Percentiles rank a stretch among this genome's conserved stretches.
phyloP scores from a whole-genome alignment of 768 basidiomycete genomes.

The Suillus sp. region DNA sequence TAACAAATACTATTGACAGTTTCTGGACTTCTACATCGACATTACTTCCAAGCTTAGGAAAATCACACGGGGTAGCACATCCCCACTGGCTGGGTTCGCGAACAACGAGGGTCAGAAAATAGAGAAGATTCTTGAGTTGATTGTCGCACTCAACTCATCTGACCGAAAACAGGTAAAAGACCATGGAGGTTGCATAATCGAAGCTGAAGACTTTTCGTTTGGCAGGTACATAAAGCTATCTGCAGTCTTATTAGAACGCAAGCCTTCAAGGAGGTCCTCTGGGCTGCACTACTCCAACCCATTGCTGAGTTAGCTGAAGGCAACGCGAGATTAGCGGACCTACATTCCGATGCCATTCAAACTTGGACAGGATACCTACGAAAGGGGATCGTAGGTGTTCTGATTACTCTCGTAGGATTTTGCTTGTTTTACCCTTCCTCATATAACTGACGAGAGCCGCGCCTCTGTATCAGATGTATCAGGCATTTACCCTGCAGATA shows the following conservation, averaged over 20 bases:
- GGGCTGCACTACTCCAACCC: background rate
- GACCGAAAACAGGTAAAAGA: background rate
- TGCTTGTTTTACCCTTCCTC: background rate
- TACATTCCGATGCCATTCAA: background rate
- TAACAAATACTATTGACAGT: background rate
- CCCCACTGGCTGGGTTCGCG: background rate
- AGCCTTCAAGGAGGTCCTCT: background rate
- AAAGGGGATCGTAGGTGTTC: background rate
- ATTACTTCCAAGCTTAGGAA: background rate
- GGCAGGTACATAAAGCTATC: background rate
- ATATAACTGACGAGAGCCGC: background rate
- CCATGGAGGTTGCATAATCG: background rate
- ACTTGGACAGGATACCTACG: background rate
- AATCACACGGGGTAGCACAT: background rate
- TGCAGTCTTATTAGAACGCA: background rate
- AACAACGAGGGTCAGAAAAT: background rate
- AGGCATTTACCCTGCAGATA: background rate
- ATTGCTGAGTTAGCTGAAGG: background rate
- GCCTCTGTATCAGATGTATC: background rate
- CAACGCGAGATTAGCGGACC: background rate
- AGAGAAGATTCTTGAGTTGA: background rate
- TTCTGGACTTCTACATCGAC: background rate
- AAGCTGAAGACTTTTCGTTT: background rate
- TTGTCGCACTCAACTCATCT: background rate
- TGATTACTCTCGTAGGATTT: background rate